Base-by-base conservation (phyloP, 2,329 filamentous ascomycete species). In the Cytospora chrysosperma region DNA sequence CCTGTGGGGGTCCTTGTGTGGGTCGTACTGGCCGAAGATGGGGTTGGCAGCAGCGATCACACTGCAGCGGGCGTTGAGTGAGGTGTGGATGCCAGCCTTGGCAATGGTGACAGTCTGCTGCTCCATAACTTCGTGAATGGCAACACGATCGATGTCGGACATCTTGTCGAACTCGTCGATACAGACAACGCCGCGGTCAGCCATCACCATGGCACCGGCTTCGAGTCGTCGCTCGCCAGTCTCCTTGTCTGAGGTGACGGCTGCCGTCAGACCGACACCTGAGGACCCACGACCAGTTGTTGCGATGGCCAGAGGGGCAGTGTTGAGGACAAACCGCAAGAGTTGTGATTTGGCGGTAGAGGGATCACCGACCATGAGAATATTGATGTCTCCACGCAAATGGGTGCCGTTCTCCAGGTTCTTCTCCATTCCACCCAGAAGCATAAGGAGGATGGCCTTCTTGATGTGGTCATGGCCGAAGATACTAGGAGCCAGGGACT, bases 111-210 rank as follows among this genome's bases (percentile, higher is more conserved):
- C 95, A 0, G 95, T 99, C 78, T 99, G 95, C 79, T 99, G 95
- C 78, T 99, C 95, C 95, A 99, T 99, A 69, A 99, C 95, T 91
- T 99, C 95, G 85, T 99, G 95, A 70, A 99, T 99, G 54, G 95
- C 95, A 4, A 99, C 95, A 74, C 95, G 88, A 77, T 99, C 95
- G 63, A 98, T 89, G 74, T 99, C 95, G 63, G 93, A 97, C 95
- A 99, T 99, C 77, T 99, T 99, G 81, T 99, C 95, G 70, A 99
- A 99, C 73, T 99, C 95, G 74, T 99, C 95, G 69, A 99, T 99
- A 80, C 95, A 99, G 37, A 99, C 95, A 13, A 99, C 94, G 70
- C 95, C 95, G 67, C 95, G 90, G 75, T 99, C 95, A 67, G 88
- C 95, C 72, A 99, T 91, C 65, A 99, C 95, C 95, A 99, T 99